Base-by-base conservation (phyloP, 768 basidiomycete species). In the Ephemerocybe angulata region DNA sequence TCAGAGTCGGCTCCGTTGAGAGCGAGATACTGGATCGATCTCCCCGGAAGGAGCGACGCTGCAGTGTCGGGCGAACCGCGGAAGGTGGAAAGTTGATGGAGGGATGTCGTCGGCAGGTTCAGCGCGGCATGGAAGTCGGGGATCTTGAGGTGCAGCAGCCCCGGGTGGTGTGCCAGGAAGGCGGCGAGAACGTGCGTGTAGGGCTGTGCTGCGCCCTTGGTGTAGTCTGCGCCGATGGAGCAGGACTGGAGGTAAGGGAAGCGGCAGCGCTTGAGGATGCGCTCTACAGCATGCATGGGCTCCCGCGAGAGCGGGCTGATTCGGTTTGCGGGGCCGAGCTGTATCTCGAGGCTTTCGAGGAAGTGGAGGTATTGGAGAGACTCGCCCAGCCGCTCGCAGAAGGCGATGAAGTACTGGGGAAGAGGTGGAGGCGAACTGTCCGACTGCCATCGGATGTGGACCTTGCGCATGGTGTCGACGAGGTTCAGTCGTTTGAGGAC, bases 51-150 rank as follows among this genome's bases (percentile, higher is more conserved):
- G 44, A 87, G 62, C 17, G 72, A 67, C 44, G 83, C 83, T 2
- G 84, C 84, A n/a, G 80, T 73, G 63, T 75, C 74, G 53, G 84
- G 76, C 30, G 78, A 75, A 55, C 85, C 85, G 53, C 83, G 81
- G 75, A 86, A 86, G 50, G 76, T 75, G 12, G 73, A 60, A 22
- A 88, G 75, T 44, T 58, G 58, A 4, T 81, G 80, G 19, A 86
- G 70, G 50, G 78, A 76, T 53, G 62, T 53, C n/a, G 73, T 62
- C 6, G 73, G 68, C 27, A 84, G 69, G 50, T 62, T 56, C 27
- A 85, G 69, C 7, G 71, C 62, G 30, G 72, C 61, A 55, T 72
- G 70, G 57, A 77, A 72, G 65, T 80, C 79, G n/a, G 70, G 68
- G 35, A 83, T 65, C 56, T 72, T 72, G 48, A 83, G 72, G 54